These are phyloP conservation scores for Fagopyrum homotropicum DNA, from an alignment of 148 eudicot species.

Conservation along the genomic window DNA sequence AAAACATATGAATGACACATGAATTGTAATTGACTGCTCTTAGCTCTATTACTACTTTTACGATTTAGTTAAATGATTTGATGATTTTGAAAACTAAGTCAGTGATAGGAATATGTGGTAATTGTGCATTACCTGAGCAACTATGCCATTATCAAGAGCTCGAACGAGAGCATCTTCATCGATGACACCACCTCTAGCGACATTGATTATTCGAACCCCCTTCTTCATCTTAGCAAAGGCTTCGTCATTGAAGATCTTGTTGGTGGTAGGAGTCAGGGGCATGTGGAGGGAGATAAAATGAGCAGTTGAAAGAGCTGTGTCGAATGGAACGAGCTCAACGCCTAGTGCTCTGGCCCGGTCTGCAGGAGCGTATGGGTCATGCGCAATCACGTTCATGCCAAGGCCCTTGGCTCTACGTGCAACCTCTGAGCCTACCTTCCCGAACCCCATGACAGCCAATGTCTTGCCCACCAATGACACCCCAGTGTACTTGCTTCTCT, in stretches of 20 bases:
- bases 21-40: no score
- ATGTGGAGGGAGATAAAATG: slow-evolving; percentile 86
- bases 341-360: slow-evolving; percentile 86
- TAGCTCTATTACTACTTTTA: no score
- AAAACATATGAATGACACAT: no score
- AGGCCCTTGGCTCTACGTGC: slow-evolving; percentile 92
- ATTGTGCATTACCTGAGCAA: slow-evolving; percentile 57
- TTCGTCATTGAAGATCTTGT: slow-evolving; percentile 64
- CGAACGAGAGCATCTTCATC: slow-evolving; percentile 89
- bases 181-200: slow-evolving; percentile 90
- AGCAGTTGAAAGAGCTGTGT: slow-evolving; percentile 63
- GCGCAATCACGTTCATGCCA: slow-evolving; percentile 82
- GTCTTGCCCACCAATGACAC: slow-evolving; percentile 89
- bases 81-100: not conserved
- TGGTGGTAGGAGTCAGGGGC: slow-evolving; percentile 83
- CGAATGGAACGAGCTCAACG: slow-evolving; percentile 80
- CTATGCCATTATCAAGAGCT: slow-evolving; percentile 73
- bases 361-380: slow-evolving; percentile 90
- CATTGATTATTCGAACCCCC: slow-evolving; percentile 77
- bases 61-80: no score
- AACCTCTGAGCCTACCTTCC: slow-evolving; percentile 90
- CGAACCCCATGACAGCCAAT: slow-evolving; percentile 81
- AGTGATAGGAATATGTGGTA: not conserved
- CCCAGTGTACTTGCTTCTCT: slow-evolving; percentile 70
- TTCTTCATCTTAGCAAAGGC: slow-evolving; percentile 84